Base-by-base conservation (phyloP, 148 eudicot species). In the Rhododendron mucronatum region DNA sequence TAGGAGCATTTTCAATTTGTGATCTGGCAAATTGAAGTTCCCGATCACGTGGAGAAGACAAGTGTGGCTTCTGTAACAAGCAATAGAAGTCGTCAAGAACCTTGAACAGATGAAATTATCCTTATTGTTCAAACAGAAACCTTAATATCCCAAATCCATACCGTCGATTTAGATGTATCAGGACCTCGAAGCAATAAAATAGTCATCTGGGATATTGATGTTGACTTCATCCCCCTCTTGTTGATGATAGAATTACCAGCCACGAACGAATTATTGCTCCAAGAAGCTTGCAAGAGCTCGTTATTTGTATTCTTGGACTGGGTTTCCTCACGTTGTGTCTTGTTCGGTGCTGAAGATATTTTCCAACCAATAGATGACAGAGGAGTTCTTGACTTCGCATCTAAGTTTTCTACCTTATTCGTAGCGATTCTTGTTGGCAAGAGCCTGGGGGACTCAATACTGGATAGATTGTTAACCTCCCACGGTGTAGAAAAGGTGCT, bases 1-100 rank as follows among this genome's bases (percentile, higher is more conserved):
- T 59, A 5, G 96, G 91, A 45, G 94, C 95, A 83, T 87, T 91
- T 87, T 91, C 86, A 79, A 95, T 94, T 87, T 90, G 88, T 30
- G 86, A 28, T 88, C 86, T 94, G 78, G 94, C 96, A 85, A 84
- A 71, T 45, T 92, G 86, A 83, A 94, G 93, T 80, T 94, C 93
- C 74, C 90, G 88, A 55, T 93, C 95, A 82, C 91, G 91, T 51
- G 88, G 80, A 85, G 91, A 86, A 85, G 90, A 90, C 91, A 82
- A 10, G 75, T 84, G 84, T 55, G 81, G 83, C 88, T 81, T 91
- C 97, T 94, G 80, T 50, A 81, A 83, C 80, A 83, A 90, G 81
- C 33, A 78, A 78, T 83, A 81, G 35, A 16, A 89, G 30, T 23
- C 26, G 26, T 35, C 63, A 85, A 13, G 44, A 84, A 9, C n/a